Evolutionary conservation across 345 rosid species (phyloP), one percentile per base, ranked within the genome.

Genomic region (Noccaea bulbosa): DNA sequence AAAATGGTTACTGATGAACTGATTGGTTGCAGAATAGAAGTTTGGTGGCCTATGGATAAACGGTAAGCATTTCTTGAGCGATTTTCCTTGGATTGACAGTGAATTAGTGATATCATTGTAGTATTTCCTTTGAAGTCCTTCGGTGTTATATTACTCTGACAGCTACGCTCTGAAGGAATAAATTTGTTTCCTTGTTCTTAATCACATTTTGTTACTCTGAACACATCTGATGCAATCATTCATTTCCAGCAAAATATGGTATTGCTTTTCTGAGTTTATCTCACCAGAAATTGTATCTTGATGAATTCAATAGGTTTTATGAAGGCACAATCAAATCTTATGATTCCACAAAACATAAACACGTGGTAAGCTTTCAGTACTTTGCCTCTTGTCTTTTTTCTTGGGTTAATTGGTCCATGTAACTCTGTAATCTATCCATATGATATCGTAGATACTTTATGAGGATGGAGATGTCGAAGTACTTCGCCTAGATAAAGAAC

Each of bases 41-140:
- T 94, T 43, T 94, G 99, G 99, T 91, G 97, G 99, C 99, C 99
- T 61, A 74, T 94, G 99, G 99, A 94, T 81, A 94, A 94, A 83
- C 58, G 78, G 99, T 94, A 80, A 89, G 95, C 74, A 37, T 46
- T 54, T 40, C 57, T 27, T 22, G 3, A 52, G 33, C 2, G 7
- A 35, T 4, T 46, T 69, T 32, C 6, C 11, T 7, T 40, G 65
- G 59, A 69, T 34, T 56, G 71, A 63, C 44, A 63, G 20, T 75
- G 22, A 35, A 40, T 32, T 45, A 55, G 24, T 55, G 34, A 41
- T 47, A 20, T 14, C 7, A 27, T 15, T 45, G 51, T 62, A 27
- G 44, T 62, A 4, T 14, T 67, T 24, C 58, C 22, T 8, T 34
- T 53, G 24, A 33, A 11, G 7, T 50, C 40, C 24, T 39, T 66